Conservation (phyloP, 176 grass and related monocot species). For the Sorghum bicolor region DNA sequence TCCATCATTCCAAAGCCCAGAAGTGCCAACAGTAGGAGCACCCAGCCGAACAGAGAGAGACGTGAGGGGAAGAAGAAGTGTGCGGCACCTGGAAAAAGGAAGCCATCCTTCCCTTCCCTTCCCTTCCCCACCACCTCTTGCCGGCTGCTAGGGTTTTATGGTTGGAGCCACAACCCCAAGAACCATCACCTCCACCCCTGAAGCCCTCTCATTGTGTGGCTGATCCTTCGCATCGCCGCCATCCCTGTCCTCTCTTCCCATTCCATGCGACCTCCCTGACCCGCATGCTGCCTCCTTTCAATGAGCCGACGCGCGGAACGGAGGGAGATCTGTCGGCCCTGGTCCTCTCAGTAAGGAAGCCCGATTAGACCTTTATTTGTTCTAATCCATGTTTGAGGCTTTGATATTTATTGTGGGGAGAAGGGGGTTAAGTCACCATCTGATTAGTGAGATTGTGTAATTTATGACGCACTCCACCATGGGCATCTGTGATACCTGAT, state of each 20-base stretch:
- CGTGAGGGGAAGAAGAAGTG: neutral
- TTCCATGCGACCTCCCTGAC: neutral
- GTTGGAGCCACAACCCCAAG: neutral
- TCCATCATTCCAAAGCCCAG: neutral
- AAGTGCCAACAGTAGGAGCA: neutral
- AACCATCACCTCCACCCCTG: neutral
- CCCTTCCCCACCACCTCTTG: neutral
- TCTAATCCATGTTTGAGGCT: neutral
- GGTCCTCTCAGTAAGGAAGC: neutral
- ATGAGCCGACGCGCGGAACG: neutral
- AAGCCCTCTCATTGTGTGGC: neutral
- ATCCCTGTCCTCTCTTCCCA: neutral
- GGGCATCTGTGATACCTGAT: neutral
- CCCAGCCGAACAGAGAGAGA: neutral
- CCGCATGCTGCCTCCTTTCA: neutral
- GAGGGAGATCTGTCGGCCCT: neutral
- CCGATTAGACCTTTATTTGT: neutral
- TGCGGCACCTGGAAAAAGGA: constrained; percentile 4
- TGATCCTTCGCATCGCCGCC: neutral
- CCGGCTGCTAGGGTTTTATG: constrained; percentile 22
- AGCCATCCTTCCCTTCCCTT: neutral
- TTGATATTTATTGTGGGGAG: neutral
- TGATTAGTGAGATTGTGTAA: neutral
- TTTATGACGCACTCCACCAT: too few relatives aligned
- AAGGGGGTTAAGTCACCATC: neutral